Base-by-base conservation (phyloP, 2,329 filamentous ascomycete species). In the Trichoderma sp. region DNA sequence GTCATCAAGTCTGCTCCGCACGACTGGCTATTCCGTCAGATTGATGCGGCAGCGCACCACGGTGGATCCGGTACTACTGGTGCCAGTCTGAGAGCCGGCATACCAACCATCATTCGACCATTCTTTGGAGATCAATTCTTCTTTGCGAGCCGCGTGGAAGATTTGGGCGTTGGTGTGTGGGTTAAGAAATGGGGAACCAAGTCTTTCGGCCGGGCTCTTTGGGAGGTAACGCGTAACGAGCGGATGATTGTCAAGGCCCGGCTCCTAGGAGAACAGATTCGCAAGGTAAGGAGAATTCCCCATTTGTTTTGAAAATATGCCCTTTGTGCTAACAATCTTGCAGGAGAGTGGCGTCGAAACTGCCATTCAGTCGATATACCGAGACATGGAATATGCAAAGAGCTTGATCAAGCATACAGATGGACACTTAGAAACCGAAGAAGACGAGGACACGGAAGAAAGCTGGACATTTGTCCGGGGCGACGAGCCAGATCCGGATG, bases 71-170 rank as follows among this genome's bases (percentile, higher is more conserved):
- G 96, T 2, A 99, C 96, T 0, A 99, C 96, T 0, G 96, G 96
- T 2, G 96, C 96, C 1, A 97, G 94, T 80, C 85, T 99, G 63
- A 88, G 96, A 67, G 95, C 95, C 0, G 96, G 96, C 2, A 89
- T 97, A 6, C 96, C 96, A 0, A 98, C 96, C 0, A 95, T 99
- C 74, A 92, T 98, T 79, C 93, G 95, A 73, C 96, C 96, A 0
- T 99, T 98, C 84, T 99, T 99, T 79, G 96, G 96, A 6, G 96
- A 99, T 77, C 96, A 99, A 79, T 98, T 92, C 86, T 99, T 99
- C 85, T 98, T 97, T 77, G 96, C 94, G 7, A 89, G 87, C 34
- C 88, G 96, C 4, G 92, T 98, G 1, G 94, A 98, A 80, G 95
- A 98, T 78, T 86, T 99, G 6, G 95, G 96, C 0, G 96, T 98